Conservation (phyloP, 305 asterid genomes). For the Solanum hybrid region DNA sequence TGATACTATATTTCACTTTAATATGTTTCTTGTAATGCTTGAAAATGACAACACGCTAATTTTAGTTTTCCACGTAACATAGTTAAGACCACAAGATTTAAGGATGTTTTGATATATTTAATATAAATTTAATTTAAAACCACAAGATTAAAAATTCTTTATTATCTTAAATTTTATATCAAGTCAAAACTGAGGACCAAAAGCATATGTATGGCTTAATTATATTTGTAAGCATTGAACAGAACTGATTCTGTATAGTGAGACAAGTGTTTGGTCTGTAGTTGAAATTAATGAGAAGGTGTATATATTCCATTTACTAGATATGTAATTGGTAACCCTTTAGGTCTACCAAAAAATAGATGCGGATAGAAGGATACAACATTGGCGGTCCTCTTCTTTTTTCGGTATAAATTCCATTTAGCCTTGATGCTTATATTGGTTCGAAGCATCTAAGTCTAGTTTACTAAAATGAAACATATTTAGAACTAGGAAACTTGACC, state of each 20-base stretch:
- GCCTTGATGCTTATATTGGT: too few relatives aligned
- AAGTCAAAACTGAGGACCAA: too few relatives aligned
- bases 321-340: not conserved
- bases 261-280: not conserved
- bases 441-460: not conserved
- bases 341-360: not conserved
- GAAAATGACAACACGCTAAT: not conserved
- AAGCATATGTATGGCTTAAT: too few relatives aligned
- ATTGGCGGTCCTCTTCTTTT: not conserved
- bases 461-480: not conserved
- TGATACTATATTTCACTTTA: not conserved
- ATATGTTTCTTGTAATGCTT: not conserved
- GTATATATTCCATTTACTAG: not conserved
- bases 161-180: too few relatives aligned
- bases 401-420: not conserved
- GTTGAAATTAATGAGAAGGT: not conserved
- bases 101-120: too few relatives aligned
- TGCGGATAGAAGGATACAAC: not conserved
- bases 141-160: too few relatives aligned
- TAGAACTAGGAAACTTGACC: too few relatives aligned
- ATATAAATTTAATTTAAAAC: too few relatives aligned
- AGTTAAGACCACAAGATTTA: too few relatives aligned
- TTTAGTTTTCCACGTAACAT: not conserved
- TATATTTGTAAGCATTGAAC: too few relatives aligned
- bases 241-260: too few relatives aligned